Conservation (phyloP, 2,329 filamentous ascomycete species). For the Arthroderma sp. region DNA sequence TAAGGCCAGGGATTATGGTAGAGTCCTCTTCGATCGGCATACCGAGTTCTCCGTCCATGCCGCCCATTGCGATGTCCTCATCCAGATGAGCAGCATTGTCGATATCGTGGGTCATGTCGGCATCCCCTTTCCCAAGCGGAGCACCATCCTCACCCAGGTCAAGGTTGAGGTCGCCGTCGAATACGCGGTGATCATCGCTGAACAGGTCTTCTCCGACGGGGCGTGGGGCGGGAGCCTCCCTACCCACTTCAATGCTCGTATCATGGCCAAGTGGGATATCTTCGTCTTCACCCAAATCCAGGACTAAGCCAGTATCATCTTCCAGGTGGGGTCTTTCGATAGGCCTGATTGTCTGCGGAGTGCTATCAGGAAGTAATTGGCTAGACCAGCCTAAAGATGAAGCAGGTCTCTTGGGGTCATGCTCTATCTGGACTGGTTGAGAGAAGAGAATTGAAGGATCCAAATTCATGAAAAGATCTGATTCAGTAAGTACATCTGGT, state of each 20-base stretch:
- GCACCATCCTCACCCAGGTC: slow-evolving; percentile 39
- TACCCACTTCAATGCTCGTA: slow-evolving; percentile 72
- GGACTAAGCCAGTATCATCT: slow-evolving; percentile 60
- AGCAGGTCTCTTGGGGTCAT: slow-evolving; percentile 25
- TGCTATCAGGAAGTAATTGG: slow-evolving; percentile 64
- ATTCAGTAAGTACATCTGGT: slow-evolving; percentile 83
- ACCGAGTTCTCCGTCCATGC: slow-evolving; percentile 42
- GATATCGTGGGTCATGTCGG: slow-evolving; percentile 40
- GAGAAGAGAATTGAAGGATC: slow-evolving; percentile 77
- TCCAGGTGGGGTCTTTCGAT: slow-evolving; percentile 43
- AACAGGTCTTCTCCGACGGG: slow-evolving; percentile 44
- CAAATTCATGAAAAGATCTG: slow-evolving; percentile 72
- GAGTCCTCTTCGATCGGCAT: slow-evolving; percentile 48
- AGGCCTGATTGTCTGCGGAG: slow-evolving; percentile 46
- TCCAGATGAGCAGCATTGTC: slow-evolving; percentile 45
- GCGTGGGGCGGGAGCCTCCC: slow-evolving; percentile 62
- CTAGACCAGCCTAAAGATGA: slow-evolving; percentile 49
- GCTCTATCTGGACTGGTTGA: slow-evolving; percentile 46
- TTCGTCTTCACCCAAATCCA: slow-evolving; percentile 53
- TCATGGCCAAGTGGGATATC: slow-evolving; percentile 56
- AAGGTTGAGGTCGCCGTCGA: slow-evolving; percentile 44
- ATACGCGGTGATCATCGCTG: slow-evolving; percentile 47
- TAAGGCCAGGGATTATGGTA: slow-evolving; percentile 19
- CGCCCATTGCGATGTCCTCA: slow-evolving; percentile 41
- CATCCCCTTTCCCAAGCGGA: slow-evolving; percentile 30